These are phyloP conservation scores for Schrenkiella parvula DNA, from an alignment of 345 rosid genomes.

Conservation along the genomic window DNA sequence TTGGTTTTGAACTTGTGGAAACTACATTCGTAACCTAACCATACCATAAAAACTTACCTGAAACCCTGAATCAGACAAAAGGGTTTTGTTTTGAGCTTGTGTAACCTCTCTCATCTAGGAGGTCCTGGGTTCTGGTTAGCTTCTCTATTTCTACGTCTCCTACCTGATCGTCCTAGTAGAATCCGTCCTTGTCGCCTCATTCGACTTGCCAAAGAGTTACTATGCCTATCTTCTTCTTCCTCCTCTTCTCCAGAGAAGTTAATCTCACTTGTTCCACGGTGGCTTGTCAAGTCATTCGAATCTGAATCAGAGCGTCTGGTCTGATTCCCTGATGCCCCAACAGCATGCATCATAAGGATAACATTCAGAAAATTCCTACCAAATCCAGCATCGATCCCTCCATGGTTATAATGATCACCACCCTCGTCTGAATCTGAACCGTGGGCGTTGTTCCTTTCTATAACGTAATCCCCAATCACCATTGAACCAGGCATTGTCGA, in stretches of 20 bases:
- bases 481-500: slow-evolving; percentile 85
- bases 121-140: slow-evolving; percentile 22
- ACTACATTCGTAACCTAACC: slow-evolving; percentile 27
- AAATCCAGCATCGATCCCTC: slow-evolving; percentile 34
- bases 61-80: slow-evolving; percentile 12
- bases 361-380: slow-evolving; percentile 62
- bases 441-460: slow-evolving; percentile 50
- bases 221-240: slow-evolving; percentile 32
- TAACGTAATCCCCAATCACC: slow-evolving; percentile 83
- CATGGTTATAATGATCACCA: slow-evolving; percentile 28
- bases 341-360: slow-evolving; percentile 68
- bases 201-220: slow-evolving; percentile 56
- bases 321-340: slow-evolving; percentile 55
- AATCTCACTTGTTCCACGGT: slow-evolving; percentile 26
- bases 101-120: slow-evolving; percentile 19
- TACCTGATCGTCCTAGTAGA: slow-evolving; percentile 62
- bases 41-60: slow-evolving; percentile 19
- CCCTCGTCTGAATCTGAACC: slow-evolving; percentile 50
- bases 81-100: background rate
- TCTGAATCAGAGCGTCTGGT: slow-evolving; percentile 34
- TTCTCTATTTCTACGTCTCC: slow-evolving; percentile 76
- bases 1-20: background rate
- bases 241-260: slow-evolving; percentile 39
- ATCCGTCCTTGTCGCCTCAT: slow-evolving; percentile 62
- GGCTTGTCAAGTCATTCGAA: slow-evolving; percentile 26